Percentiles rank a stretch among this genome's conserved stretches.
phyloP scores from a whole-genome alignment of 208 protist species.

The Acanthamoeba castellanii region DNA sequence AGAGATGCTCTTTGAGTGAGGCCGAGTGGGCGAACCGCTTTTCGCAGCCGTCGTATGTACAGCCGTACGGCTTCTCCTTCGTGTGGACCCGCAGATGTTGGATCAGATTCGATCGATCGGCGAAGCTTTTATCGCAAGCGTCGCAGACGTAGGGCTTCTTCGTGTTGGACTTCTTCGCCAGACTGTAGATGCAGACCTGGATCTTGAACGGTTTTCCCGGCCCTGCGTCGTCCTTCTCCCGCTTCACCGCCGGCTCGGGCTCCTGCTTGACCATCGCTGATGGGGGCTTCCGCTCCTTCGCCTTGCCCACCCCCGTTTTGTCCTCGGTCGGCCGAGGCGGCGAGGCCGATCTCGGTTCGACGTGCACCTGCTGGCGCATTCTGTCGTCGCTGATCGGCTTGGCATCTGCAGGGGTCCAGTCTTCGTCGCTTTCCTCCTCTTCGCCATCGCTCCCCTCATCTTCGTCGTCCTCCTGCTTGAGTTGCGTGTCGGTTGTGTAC shows the following conservation, averaged over 20 bases:
- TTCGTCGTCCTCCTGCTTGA: background rate
- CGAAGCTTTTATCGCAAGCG: constrained; percentile 58
- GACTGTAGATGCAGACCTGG: constrained; percentile 63
- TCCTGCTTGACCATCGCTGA: background rate
- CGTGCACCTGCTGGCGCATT: background rate
- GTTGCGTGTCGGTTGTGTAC: constrained; percentile 11
- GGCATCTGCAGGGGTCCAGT: background rate
- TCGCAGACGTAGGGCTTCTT: constrained; percentile 63
- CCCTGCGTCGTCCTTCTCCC: background rate
- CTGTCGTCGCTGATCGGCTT: background rate
- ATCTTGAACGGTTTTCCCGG: constrained; percentile 46
- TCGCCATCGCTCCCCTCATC: constrained; percentile 12
- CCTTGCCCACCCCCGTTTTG: background rate
- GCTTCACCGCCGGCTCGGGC: background rate
- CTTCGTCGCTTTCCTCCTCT: constrained; percentile 15
- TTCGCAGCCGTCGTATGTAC: constrained; percentile 49
- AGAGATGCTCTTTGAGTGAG: constrained; percentile 63
- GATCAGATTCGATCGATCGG: constrained; percentile 58
- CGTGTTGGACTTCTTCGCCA: constrained; percentile 53
- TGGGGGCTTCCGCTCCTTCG: background rate
- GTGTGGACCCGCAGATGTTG: constrained; percentile 63
- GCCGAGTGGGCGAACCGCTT: constrained; percentile 62
- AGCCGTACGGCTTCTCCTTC: constrained; percentile 68
- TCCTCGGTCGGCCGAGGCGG: background rate
- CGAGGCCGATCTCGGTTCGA: background rate